phyloP scores from a whole-genome alignment of 202 grass and related monocot species.

The Carex sylvatica region DNA sequence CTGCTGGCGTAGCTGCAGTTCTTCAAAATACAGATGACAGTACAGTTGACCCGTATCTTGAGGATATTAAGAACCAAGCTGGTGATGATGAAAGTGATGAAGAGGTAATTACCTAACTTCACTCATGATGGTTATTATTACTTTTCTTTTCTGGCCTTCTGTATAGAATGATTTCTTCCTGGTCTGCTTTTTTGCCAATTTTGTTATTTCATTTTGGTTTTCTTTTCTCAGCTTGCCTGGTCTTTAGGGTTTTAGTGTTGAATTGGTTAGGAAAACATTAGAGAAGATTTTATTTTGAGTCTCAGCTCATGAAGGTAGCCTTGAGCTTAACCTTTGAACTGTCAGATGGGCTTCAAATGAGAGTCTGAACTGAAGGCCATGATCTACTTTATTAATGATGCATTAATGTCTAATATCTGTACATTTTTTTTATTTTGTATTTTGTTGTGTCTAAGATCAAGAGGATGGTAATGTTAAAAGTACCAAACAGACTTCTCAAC shows the following conservation, averaged over 20 bases:
- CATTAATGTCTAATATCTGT: too few species aligned
- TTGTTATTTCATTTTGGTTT: neutral
- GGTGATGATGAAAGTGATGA: constrained; percentile 93
- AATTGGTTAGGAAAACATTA: neutral
- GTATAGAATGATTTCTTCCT: neutral
- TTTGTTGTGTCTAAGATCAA: too few species aligned
- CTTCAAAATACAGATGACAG: constrained; percentile 62
- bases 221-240: neutral
- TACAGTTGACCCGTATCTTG: constrained; percentile 84
- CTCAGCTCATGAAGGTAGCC: neutral
- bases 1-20: constrained; percentile 70
- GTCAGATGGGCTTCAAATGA: neutral
- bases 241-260: neutral
- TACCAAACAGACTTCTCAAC: too few species aligned
- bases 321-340: neutral
- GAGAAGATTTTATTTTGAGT: neutral
- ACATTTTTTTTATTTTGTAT: too few species aligned
- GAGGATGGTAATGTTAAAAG: too few species aligned
- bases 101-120: constrained; percentile 49
- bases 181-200: neutral
- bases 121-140: neutral
- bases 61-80: constrained; percentile 68
- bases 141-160: constrained; percentile 21
- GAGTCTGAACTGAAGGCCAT: neutral
- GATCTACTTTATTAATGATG: too few species aligned